phyloP scores from a whole-genome alignment of 2,329 filamentous ascomycete genomes.

The Dothiorella sarmentorum region DNA sequence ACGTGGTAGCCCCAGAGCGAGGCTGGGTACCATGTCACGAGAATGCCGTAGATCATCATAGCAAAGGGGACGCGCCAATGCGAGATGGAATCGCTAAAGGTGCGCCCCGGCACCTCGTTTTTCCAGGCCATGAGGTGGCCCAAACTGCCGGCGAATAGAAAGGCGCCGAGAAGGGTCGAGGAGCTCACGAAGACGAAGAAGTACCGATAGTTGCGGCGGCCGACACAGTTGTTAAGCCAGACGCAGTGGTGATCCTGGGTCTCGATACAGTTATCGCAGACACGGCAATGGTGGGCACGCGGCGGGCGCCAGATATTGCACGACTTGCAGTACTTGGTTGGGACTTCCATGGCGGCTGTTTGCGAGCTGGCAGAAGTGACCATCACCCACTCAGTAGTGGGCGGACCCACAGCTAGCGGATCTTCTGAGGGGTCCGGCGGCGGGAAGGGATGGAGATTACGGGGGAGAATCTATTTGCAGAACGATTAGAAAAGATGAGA shows the following conservation, averaged over 20 bases:
- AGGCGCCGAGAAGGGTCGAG: constrained; percentile 71
- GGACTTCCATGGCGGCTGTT: constrained; percentile 92
- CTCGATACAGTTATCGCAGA: constrained; percentile 96
- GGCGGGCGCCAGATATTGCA: constrained; percentile 97
- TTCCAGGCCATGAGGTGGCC: constrained; percentile 75
- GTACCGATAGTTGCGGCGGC: constrained; percentile 94
- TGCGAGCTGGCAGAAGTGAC: constrained; percentile 73
- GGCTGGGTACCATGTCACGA: constrained; percentile 75
- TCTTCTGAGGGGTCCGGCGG: constrained; percentile 71
- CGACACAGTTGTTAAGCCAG: constrained; percentile 98
- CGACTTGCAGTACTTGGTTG: constrained; percentile 95
- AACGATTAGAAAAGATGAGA: background rate
- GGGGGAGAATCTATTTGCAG: constrained; percentile 70
- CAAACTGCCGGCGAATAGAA: constrained; percentile 73
- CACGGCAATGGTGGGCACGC: constrained; percentile 89
- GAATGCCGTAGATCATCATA: constrained; percentile 76
- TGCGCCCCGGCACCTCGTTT: constrained; percentile 55
- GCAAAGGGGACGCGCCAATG: constrained; percentile 79
- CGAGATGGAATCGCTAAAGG: constrained; percentile 65
- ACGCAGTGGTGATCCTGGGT: constrained; percentile 98
- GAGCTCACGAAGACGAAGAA: constrained; percentile 90
- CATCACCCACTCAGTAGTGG: constrained; percentile 90
- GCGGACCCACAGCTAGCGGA: constrained; percentile 74
- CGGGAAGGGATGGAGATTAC: constrained; percentile 89
- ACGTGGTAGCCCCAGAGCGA: constrained; percentile 85